These are phyloP conservation scores for Claviceps monticola DNA, from an alignment of 2,329 filamentous ascomycete species.

Conservation along the genomic window DNA sequence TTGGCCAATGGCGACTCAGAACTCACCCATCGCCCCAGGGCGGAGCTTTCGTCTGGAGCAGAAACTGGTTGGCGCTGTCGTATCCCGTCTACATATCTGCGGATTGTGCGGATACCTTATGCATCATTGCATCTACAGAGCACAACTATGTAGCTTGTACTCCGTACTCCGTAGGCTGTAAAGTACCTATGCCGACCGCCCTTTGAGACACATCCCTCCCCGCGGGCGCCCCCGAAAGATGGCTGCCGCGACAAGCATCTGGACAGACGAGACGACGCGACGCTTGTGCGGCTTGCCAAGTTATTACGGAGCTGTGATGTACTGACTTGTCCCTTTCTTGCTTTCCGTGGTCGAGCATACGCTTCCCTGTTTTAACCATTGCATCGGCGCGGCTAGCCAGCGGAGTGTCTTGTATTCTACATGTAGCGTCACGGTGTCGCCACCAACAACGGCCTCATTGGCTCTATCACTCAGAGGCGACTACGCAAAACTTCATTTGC, in stretches of 20 bases:
- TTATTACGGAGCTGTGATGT: too few relatives aligned
- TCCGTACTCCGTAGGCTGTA: too few relatives aligned
- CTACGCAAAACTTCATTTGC: neutral
- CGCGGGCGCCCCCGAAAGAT: neutral
- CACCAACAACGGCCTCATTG: conserved; percentile 1
- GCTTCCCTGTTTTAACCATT: neutral
- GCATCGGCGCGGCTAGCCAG: neutral
- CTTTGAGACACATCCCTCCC: neutral
- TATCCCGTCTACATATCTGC: too few relatives aligned
- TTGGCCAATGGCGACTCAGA: too few relatives aligned
- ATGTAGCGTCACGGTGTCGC: neutral
- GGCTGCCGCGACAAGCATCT: neutral
- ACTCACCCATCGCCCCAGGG: too few relatives aligned
- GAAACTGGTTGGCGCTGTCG: too few relatives aligned
- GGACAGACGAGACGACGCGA: too few relatives aligned
- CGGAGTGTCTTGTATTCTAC: neutral
- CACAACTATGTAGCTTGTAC: too few relatives aligned
- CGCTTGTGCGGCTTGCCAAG: too few relatives aligned
- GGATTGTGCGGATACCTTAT: too few relatives aligned
- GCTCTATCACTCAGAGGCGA: neutral
- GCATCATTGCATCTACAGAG: too few relatives aligned
- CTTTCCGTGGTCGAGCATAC: neutral
- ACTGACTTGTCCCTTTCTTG: neutral
- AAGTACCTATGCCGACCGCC: neutral
- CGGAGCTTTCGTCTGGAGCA: too few relatives aligned